Base-by-base conservation (phyloP, 2,329 filamentous ascomycete species). In the Endothia cerciana region DNA sequence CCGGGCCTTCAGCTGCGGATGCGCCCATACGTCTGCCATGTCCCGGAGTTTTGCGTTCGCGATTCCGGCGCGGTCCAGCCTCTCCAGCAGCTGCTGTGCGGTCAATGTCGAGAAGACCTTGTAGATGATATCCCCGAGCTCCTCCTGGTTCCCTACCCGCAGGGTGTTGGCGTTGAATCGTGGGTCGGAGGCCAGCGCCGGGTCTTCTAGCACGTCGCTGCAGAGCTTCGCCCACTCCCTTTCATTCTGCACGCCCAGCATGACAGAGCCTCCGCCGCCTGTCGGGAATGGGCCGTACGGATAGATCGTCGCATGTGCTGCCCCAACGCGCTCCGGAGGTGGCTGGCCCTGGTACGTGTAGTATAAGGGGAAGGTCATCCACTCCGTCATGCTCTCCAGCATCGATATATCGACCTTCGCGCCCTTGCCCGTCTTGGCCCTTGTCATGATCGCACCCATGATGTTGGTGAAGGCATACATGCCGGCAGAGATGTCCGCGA, bases 211-310 rank as follows among this genome's bases (percentile, higher is more conserved):
- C 1, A 87, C 83, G 2, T 77, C 71, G 0, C 72, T 71, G 64
- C 83, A 85, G 15, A 87, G 79, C 6, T 75, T 82, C 1, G 70
- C 74, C 83, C 83, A 86, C 70, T 87, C 85, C 3, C 84, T 76
- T 73, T 86, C 84, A 66, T 87, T 87, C 70, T 87, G 85, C 28
- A 87, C 78, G 0, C 84, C 85, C 4, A 87, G 73, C 82, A 86
- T 86, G 17, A 87, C 83, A 0, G 80, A 78, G 0, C 78, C 78
- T 0, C 78, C 79, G 11, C 79, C 79, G 0, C 80, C 81, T 0
- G 83, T 81, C 43, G 80, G 74, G 57, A 87, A 87, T 0, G 83
- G 83, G 0, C 84, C 84, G 58, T 87, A 87, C 0, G 85, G 85
- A 66, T 86, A 87, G 6, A 87, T 84, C 0, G 81, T 75, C 0